These are phyloP conservation scores for Tephrocybe sp. DNA, from an alignment of 768 basidiomycete genomes.

Conservation along the genomic window DNA sequence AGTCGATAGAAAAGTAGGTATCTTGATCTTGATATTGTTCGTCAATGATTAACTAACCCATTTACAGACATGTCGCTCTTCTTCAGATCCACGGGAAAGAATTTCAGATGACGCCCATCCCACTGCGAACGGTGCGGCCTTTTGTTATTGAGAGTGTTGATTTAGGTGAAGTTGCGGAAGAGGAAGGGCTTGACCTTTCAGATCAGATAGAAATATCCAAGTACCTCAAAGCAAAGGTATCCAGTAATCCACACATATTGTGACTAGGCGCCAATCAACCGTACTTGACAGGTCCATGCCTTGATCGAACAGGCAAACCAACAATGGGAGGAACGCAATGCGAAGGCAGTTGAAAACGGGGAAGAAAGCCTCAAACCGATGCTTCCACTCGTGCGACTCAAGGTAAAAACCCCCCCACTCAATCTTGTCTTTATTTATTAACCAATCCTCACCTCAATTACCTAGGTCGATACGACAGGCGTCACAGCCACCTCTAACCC, in stretches of 20 bases:
- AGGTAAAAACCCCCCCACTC: slow-evolving; percentile 38
- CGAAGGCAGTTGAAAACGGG: slow-evolving; percentile 54
- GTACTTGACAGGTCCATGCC: slow-evolving; percentile 56
- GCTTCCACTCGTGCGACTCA: slow-evolving; percentile 86
- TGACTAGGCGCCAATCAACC: background rate
- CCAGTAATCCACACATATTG: background rate
- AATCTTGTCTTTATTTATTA: background rate
- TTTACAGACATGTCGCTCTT: slow-evolving; percentile 83
- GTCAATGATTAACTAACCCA: background rate
- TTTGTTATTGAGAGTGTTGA: slow-evolving; percentile 86
- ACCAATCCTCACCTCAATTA: background rate
- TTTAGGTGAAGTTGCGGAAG: slow-evolving; percentile 74
- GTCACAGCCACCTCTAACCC: slow-evolving; percentile 93
- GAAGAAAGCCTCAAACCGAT: slow-evolving; percentile 63
- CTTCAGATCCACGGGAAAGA: slow-evolving; percentile 86
- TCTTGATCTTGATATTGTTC: background rate
- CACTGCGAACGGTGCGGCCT: slow-evolving; percentile 88
- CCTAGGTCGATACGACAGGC: slow-evolving; percentile 85
- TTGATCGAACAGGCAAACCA: slow-evolving; percentile 77
- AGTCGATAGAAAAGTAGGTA: slow-evolving; percentile 83
- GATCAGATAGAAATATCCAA: slow-evolving; percentile 84
- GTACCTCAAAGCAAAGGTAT: slow-evolving; percentile 70
- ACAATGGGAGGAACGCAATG: slow-evolving; percentile 76
- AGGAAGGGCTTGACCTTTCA: slow-evolving; percentile 69
- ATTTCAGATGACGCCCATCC: slow-evolving; percentile 81